Percentiles rank a stretch among this genome's conserved stretches.
Evolutionary conservation across 1,139 yeast species (phyloP).

Genomic region (Candida tunisiensis): DNA sequence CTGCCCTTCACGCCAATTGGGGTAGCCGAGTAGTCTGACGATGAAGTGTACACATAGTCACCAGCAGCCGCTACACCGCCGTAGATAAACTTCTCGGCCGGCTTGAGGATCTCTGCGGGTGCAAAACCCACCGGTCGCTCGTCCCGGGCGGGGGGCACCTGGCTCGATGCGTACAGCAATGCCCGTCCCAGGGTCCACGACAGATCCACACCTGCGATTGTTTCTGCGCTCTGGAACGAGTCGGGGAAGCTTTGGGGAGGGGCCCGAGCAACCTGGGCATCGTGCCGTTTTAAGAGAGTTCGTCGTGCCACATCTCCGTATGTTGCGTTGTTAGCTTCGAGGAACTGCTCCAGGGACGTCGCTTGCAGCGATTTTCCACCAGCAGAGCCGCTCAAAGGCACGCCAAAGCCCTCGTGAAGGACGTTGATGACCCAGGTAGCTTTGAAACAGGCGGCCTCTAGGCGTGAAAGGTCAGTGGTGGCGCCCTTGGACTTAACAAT

Average conservation of each 20-base stretch:
- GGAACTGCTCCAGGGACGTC: too few species aligned
- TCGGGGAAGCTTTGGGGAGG: constrained; percentile 15
- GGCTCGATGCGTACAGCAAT: constrained; percentile 34
- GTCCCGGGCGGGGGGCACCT: constrained; percentile 12
- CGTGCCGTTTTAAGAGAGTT: too few species aligned
- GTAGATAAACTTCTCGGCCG: not conserved
- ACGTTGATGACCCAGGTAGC: constrained; percentile 59
- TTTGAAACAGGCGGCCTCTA: constrained; percentile 42
- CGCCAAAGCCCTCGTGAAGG: constrained; percentile 55
- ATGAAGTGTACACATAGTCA: too few species aligned
- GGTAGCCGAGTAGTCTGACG: too few species aligned
- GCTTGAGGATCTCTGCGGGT: not conserved
- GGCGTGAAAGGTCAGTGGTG: constrained; percentile 18
- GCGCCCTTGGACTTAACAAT: constrained; percentile 16
- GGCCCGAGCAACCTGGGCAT: too few species aligned
- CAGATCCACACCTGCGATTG: constrained; percentile 46
- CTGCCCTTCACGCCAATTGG: too few species aligned
- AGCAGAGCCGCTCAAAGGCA: constrained; percentile 30
- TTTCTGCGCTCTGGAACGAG: constrained; percentile 44
- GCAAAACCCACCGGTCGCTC: constrained; percentile 31
- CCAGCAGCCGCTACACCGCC: too few species aligned
- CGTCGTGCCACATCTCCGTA: too few species aligned
- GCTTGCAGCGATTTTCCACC: too few species aligned
- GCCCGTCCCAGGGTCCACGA: constrained; percentile 84
- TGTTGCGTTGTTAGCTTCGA: too few species aligned